phyloP scores from a whole-genome alignment of 129 eudicot species.

The Flaveria trinervia region DNA sequence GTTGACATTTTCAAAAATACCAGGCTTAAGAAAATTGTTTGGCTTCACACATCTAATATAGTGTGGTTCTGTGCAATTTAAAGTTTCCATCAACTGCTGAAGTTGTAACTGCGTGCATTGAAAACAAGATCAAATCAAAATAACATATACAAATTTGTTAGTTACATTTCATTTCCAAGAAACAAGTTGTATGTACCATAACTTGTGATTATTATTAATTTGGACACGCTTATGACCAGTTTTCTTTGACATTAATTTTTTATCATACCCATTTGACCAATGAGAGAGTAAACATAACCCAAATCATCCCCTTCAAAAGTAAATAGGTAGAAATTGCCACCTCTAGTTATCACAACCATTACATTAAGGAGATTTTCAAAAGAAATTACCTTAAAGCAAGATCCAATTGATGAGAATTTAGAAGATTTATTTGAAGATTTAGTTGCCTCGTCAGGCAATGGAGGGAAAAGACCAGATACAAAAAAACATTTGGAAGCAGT shows the following conservation, averaged over 20 bases:
- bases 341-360: conserved; percentile 2
- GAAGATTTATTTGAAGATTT: conserved; percentile 87
- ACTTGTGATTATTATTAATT: neutral
- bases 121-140: conserved; percentile 27
- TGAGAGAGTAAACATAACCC: neutral
- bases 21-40: conserved; percentile 86
- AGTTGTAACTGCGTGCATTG: conserved; percentile 74
- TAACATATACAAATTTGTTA: conserved; percentile 18
- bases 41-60: conserved; percentile 99
- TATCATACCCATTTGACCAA: conserved; percentile 1
- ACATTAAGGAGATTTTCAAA: neutral
- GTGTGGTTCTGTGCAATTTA: conserved; percentile 90
- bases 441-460: conserved; percentile 63
- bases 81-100: conserved; percentile 89
- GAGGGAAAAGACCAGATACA: conserved; percentile 88
- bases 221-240: neutral
- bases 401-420: conserved; percentile 94
- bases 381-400: conserved; percentile 76
- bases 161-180: conserved; percentile 16
- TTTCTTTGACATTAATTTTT: neutral
- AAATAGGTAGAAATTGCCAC: conserved; percentile 7
- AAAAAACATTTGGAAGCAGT: conserved; percentile 85
- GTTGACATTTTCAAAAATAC: conserved; percentile 85
- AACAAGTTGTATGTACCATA: conserved; percentile 14
- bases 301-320: conserved; percentile 1